Evolutionary conservation across 495 filamentous ascomycete species (phyloP), one percentile per base, ranked within the genome.

Genomic region (Rostrohypoxylon terebratum): DNA sequence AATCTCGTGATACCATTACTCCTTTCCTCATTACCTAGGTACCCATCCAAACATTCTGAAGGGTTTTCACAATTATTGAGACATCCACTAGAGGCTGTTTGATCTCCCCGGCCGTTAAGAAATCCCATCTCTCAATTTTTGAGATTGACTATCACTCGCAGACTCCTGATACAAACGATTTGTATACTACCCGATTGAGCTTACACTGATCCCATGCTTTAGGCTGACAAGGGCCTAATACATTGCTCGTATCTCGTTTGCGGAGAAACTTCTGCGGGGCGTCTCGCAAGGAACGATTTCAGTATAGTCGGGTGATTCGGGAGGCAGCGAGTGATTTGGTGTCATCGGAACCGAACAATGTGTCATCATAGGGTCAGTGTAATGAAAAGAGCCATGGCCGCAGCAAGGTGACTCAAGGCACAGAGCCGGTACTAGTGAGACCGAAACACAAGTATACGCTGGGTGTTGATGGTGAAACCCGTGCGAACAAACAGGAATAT

Each of bases 231-330:
- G 14, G 4, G 31, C 5, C 13, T n/a, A 53, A 53, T 28, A 53
- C 10, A 31, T 34, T 47, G 53, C 61, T 34, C 28, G 59, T 0
- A 54, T 59, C 40, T 68, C 53, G 18, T 69, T 64, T 21, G 50
- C 61, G 8, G 71, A 73, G 20, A 73, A 20, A 20, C 66, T 69
- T 47, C 71, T 65, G 34, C 71, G 71, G 8, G 71, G 71, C 3
- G 71, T 55, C 20, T 31, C 31, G 1, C 47, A 9, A 47, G 48
- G 21, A 1, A 66, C 57, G 10, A 61, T 69, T 31, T 73, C 71
- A 14, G 58, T 48, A 31, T 47, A 47, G 18, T 57, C 48, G 11
- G 42, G 13, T 16, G 71, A 42, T 31, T 63, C 71, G 57, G 66
- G 62, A 2, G 21, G 55, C 14, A 58, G 53, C 51, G 53, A 3